Evolutionary conservation across 108 stramenopile genomes (phyloP).

Genomic region (Nitzschia putrida): DNA sequence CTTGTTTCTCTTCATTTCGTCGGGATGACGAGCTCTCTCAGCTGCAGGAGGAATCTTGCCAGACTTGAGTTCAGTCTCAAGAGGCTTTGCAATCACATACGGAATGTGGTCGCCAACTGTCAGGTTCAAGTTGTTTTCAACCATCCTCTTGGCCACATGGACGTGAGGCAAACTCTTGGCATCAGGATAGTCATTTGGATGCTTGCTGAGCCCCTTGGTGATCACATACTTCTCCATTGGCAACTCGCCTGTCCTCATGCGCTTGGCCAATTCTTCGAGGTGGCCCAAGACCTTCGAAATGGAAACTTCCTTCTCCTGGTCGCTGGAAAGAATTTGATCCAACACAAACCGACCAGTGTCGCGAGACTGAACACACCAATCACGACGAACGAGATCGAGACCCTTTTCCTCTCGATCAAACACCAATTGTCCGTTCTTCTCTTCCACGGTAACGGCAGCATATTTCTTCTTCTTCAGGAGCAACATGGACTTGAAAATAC

Average conservation of each 20-base stretch:
- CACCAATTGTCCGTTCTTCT: slow-evolving; percentile 62
- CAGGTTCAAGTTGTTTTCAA: slow-evolving; percentile 87
- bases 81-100: slow-evolving; percentile 88
- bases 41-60: slow-evolving; percentile 48
- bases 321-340: slow-evolving; percentile 91
- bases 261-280: slow-evolving; percentile 84
- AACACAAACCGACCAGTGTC: slow-evolving; percentile 91
- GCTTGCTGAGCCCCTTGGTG: slow-evolving; percentile 99
- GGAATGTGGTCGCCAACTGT: slow-evolving; percentile 99
- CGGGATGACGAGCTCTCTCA: slow-evolving; percentile 92
- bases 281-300: slow-evolving; percentile 88
- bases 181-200: slow-evolving; percentile 98
- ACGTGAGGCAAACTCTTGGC: slow-evolving; percentile 95
- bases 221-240: slow-evolving; percentile 93
- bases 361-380: slow-evolving; percentile 98
- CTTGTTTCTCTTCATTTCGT: slow-evolving; percentile 84
- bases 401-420: slow-evolving; percentile 92
- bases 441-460: slow-evolving; percentile 82
- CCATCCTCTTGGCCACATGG: slow-evolving; percentile 95
- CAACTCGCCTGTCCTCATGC: slow-evolving; percentile 85
- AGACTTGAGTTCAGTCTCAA: slow-evolving; percentile 35
- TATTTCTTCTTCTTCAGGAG: slow-evolving; percentile 99
- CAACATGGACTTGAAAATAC: slow-evolving; percentile 94
- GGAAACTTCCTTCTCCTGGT: slow-evolving; percentile 84
- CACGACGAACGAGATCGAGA: slow-evolving; percentile 97